A percentile compares a stretch with the other conserved stretches of the same genome.
Evolutionary conservation across 1,284 basidiomycete species (phyloP).

Genomic region (Cyathus olla): DNA sequence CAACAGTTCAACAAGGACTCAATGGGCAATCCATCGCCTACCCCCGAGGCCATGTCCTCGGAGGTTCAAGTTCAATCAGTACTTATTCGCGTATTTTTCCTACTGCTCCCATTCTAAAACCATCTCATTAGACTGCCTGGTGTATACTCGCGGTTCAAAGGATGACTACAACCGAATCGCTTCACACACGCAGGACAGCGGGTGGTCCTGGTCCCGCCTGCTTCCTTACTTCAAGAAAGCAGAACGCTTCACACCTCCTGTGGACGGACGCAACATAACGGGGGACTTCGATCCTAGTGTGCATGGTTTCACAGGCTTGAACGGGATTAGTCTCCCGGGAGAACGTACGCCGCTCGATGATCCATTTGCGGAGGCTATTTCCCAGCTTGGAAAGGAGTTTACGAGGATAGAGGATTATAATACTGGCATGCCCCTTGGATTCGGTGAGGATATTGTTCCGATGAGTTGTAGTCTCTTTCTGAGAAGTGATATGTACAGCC

Average conservation of each 20-base stretch:
- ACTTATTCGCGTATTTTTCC: background rate
- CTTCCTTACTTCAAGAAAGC: constrained; percentile 11
- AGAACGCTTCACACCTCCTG: constrained; percentile 20
- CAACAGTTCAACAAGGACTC: constrained; percentile 37
- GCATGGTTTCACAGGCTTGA: constrained; percentile 29
- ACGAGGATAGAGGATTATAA: constrained; percentile 42
- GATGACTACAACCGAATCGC: background rate
- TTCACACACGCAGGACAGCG: background rate
- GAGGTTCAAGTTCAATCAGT: constrained; percentile 7
- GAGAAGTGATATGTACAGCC: constrained; percentile 1
- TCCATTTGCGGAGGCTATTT: constrained; percentile 6
- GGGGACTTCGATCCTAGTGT: constrained; percentile 25
- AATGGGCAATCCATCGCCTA: constrained; percentile 33
- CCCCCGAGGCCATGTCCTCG: constrained; percentile 30
- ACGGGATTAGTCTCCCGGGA: constrained; percentile 36
- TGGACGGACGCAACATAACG: constrained; percentile 18
- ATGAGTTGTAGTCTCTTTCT: background rate
- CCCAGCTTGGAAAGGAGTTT: constrained; percentile 14
- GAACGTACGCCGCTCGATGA: constrained; percentile 26
- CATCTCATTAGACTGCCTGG: background rate
- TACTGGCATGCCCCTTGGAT: constrained; percentile 36
- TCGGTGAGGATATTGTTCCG: constrained; percentile 6
- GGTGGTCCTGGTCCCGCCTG: constrained; percentile 15
- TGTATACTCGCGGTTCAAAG: constrained; percentile 1
- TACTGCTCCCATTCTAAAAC: background rate